Percentiles rank a stretch among this genome's conserved stretches.
Conservation (phyloP, 1,284 basidiomycete species). For the Cutaneotrichosporon mucoides region DNA sequence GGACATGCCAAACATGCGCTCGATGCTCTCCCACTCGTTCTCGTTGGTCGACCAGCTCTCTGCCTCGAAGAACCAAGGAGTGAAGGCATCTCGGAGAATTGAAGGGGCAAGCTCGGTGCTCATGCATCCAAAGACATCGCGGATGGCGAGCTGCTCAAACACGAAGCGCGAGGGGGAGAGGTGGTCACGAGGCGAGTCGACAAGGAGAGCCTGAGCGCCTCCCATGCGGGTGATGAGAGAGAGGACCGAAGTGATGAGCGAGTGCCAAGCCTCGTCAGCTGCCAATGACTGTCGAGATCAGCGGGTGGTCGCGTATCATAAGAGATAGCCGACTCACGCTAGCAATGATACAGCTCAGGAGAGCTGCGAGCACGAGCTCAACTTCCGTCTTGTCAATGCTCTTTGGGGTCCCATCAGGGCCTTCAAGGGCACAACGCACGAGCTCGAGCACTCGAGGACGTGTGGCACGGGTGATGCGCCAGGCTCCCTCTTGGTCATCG, state of each 20-base stretch:
- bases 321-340: constrained; percentile 28
- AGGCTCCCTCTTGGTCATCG: constrained; percentile 32
- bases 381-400: constrained; percentile 32
- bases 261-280: constrained; percentile 45
- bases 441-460: constrained; percentile 30
- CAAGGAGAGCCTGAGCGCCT: constrained; percentile 39
- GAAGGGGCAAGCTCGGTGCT: constrained; percentile 41
- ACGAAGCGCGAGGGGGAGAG: constrained; percentile 41
- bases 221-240: constrained; percentile 39
- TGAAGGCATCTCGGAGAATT: constrained; percentile 41
- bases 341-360: constrained; percentile 43
- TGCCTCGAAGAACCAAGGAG: constrained; percentile 45
- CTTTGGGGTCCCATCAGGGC: constrained; percentile 26
- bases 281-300: constrained; percentile 32
- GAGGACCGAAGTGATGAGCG: constrained; percentile 38
- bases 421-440: constrained; percentile 29
- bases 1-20: constrained; percentile 45
- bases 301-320: neutral
- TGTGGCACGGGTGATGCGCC: constrained; percentile 31
- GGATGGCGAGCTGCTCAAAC: constrained; percentile 44
- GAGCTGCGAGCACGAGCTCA: constrained; percentile 39
- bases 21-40: constrained; percentile 43
- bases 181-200: constrained; percentile 30
- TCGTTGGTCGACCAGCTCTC: constrained; percentile 36
- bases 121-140: constrained; percentile 47